These are phyloP conservation scores for Rubia tinctorum DNA, from an alignment of 305 asterid species.

Conservation along the genomic window DNA sequence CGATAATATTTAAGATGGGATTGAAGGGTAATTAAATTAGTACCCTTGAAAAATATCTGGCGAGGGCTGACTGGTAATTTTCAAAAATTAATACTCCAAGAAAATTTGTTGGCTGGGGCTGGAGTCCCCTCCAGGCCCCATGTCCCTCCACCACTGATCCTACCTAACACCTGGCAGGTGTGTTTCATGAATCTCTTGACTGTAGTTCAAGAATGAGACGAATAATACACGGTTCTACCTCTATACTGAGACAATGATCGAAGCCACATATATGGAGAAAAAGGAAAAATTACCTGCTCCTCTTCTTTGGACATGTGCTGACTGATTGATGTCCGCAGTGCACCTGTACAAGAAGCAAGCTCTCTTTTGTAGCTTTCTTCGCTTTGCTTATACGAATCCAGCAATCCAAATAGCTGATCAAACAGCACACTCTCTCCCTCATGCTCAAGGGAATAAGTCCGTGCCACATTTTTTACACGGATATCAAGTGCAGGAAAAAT, in stretches of 20 bases:
- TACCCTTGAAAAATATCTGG: too few relatives aligned
- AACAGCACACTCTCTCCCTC: slow-evolving; percentile 97
- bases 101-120: too few relatives aligned
- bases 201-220: slow-evolving; percentile 4
- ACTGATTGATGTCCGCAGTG: slow-evolving; percentile 93
- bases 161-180: background rate
- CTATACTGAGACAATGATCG: background rate
- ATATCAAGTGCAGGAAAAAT: slow-evolving; percentile 98
- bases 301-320: slow-evolving; percentile 99
- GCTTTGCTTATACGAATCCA: slow-evolving; percentile 55
- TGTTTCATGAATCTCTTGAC: background rate
- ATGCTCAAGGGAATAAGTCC: slow-evolving; percentile 97
- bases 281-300: slow-evolving; percentile 67
- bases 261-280: background rate
- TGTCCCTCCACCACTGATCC: too few relatives aligned
- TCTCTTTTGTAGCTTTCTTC: slow-evolving; percentile 87
- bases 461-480: slow-evolving; percentile 99
- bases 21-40: too few relatives aligned
- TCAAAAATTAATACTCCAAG: too few relatives aligned
- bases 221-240: background rate
- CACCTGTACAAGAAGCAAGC: slow-evolving; percentile 96
- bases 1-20: too few relatives aligned
- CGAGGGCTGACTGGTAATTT: too few relatives aligned
- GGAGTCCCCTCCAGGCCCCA: too few relatives aligned
- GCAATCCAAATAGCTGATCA: slow-evolving; percentile 84